A percentile compares a stretch with the other conserved stretches of the same genome.
phyloP scores from a whole-genome alignment of 2,329 filamentous ascomycete genomes.

The Clarireedia paspali region DNA sequence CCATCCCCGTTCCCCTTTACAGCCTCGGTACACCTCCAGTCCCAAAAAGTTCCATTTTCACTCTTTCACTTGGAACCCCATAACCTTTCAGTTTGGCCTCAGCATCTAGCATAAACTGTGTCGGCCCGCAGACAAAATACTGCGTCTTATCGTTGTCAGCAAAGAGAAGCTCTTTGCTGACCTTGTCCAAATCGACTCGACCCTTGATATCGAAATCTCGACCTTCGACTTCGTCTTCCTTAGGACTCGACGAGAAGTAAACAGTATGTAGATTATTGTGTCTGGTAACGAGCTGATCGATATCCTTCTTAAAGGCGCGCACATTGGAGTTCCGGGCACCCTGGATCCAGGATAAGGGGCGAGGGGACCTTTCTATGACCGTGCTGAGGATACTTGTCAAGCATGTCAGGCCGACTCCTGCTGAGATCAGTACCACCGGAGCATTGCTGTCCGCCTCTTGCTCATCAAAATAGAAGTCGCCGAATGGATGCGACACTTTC shows the following conservation, averaged over 20 bases:
- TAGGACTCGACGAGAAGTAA: background rate
- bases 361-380: slow-evolving; percentile 31
- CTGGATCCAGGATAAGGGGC: slow-evolving; percentile 57
- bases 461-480: slow-evolving; percentile 54
- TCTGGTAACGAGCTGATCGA: slow-evolving; percentile 27
- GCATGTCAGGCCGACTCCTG: slow-evolving; percentile 62
- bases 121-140: slow-evolving; percentile 7
- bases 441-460: slow-evolving; percentile 33
- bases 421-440: slow-evolving; percentile 59
- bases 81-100: background rate
- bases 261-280: background rate
- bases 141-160: background rate
- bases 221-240: background rate
- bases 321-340: slow-evolving; percentile 42
- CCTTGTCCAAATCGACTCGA: background rate
- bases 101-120: slow-evolving; percentile 1
- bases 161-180: background rate
- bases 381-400: slow-evolving; percentile 58
- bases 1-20: no score
- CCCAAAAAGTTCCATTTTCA: slow-evolving; percentile 3
- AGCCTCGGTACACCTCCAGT: background rate
- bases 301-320: slow-evolving; percentile 47
- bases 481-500: slow-evolving; percentile 47
- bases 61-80: background rate
- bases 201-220: background rate